Evolutionary conservation across 495 filamentous ascomycete genomes (phyloP).

Genomic region (Neurospora sp.): DNA sequence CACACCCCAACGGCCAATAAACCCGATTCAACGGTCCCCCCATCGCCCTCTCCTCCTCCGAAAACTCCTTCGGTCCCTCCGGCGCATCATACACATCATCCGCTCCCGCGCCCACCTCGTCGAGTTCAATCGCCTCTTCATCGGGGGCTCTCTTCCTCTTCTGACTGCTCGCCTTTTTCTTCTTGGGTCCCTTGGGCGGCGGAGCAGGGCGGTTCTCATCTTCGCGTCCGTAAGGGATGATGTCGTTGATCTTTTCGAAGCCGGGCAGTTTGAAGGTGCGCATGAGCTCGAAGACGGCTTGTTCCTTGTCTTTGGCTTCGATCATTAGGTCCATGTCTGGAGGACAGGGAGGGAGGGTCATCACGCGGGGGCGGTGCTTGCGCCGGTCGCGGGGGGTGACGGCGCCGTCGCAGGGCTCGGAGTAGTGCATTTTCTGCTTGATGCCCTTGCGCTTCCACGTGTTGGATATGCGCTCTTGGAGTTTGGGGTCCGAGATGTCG

Average conservation of each 20-base stretch:
- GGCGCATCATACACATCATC: constrained; percentile 31
- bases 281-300: constrained; percentile 94
- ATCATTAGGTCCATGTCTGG: constrained; percentile 92
- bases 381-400: constrained; percentile 66
- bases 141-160: constrained; percentile 11
- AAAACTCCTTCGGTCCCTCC: constrained; percentile 32
- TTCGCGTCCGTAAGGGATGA: constrained; percentile 63
- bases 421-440: constrained; percentile 94
- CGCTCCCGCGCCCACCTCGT: constrained; percentile 35
- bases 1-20: constrained; percentile 84
- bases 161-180: constrained; percentile 17
- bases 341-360: constrained; percentile 70
- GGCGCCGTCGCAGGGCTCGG: constrained; percentile 63
- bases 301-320: constrained; percentile 97
- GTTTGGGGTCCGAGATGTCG: constrained; percentile 62
- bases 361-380: constrained; percentile 74
- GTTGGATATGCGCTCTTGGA: constrained; percentile 53
- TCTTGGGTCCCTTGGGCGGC: constrained; percentile 34
- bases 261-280: constrained; percentile 73
- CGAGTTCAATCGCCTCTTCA: constrained; percentile 28
- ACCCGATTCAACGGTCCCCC: constrained; percentile 78
- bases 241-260: constrained; percentile 62
- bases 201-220: constrained; percentile 65
- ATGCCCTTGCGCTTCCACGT: constrained; percentile 86
- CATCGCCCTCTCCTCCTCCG: constrained; percentile 72